phyloP scores from a whole-genome alignment of 305 asterid genomes.

The Withania somnifera region DNA sequence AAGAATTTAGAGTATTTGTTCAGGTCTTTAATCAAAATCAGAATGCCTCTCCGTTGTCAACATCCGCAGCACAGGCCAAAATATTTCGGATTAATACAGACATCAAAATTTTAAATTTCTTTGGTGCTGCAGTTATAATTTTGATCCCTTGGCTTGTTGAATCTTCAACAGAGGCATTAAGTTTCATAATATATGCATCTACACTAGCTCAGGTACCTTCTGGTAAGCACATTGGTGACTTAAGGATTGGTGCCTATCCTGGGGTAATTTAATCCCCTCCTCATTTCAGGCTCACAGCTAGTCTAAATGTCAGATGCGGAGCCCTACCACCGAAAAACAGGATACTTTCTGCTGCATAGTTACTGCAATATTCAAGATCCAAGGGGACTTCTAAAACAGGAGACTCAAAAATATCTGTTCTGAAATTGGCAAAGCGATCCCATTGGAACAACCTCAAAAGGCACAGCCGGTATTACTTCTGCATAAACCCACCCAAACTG shows the following conservation, averaged over 20 bases:
- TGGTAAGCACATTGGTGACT: neutral
- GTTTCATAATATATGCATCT: neutral
- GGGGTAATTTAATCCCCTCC: neutral
- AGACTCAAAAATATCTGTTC: neutral
- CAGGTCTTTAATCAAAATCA: neutral
- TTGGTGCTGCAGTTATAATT: neutral
- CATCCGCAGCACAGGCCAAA: no score
- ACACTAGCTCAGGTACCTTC: neutral
- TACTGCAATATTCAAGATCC: neutral
- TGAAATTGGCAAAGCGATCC: neutral
- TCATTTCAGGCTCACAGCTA: neutral
- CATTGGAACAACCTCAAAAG: neutral
- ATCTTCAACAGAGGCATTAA: neutral
- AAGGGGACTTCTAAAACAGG: neutral
- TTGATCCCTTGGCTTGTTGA: no score
- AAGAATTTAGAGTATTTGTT: no score
- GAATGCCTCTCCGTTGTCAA: neutral
- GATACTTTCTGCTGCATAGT: neutral
- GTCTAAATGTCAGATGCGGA: neutral
- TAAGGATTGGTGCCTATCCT: neutral
- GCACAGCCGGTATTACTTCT: neutral
- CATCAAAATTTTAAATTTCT: neutral
- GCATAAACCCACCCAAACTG: neutral
- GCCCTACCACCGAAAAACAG: neutral
- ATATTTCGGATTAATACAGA: neutral